Evolutionary conservation across 805 yeast genomes (phyloP), one percentile per base, ranked within the genome.

Genomic region (Starmerella ratchasimensis): DNA sequence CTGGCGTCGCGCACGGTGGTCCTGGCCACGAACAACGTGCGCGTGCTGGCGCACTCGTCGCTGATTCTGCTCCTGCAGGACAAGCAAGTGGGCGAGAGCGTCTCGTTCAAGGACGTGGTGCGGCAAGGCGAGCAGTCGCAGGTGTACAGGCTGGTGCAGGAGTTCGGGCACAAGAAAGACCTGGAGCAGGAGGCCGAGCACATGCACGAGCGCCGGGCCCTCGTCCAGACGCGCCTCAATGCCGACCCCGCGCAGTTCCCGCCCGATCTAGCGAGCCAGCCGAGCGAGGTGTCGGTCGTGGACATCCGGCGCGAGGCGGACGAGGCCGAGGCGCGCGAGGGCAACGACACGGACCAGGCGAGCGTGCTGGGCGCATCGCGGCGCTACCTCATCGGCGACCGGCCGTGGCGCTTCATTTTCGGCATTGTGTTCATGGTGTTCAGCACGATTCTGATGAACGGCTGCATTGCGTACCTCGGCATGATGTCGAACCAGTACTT

Each of bases 21-120:
- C 28, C 65, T 83, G 52, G 83, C 93, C 6, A 83, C 95, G 6
- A 83, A 83, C 59, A 75, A 78, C 40, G 76, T 83, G 46, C 71
- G 75, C 42, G 88, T 80, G 10, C 65, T 83, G 53, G 70, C 78
- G 42, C 71, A 74, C 47, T 84, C 94, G 2, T 69, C 79, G 50
- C 62, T 68, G 30, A 69, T 83, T 41, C 64, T 76, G 23, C 64
- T 82, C 61, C 62, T 83, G 30, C 68, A 70, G 43, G 75, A 73
- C 34, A 51, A 52, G 42, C 24, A 40, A 5, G 44, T 59, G 14
- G 47, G 38, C 9, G 80, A 75, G 39, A 58, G 71, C 31, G 93
- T 86, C 11, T 65, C 79, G 0, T 64, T 70, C 31, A 66, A 63
- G 1, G 76, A 76, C 39, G 62, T 83, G 38, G 56, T 64, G 24